Evolutionary conservation across 768 basidiomycete genomes (phyloP).

Genomic region (Tulasnella sp.): DNA sequence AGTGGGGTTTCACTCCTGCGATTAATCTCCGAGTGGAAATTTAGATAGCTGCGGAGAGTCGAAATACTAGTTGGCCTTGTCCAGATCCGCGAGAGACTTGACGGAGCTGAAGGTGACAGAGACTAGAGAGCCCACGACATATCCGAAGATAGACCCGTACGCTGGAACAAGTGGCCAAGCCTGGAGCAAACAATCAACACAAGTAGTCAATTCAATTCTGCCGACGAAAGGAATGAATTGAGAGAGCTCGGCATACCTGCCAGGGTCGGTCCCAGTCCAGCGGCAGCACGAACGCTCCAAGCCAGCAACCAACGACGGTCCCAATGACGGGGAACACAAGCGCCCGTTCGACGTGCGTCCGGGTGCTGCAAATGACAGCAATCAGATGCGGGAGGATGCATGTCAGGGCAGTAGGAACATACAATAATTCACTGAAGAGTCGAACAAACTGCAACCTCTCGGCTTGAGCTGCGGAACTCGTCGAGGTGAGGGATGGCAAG

Average conservation of each 20-base stretch:
- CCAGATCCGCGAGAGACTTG: slow-evolving; percentile 22
- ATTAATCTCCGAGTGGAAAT: not conserved
- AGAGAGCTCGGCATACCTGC: slow-evolving; percentile 67
- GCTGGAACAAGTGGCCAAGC: slow-evolving; percentile 83
- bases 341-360: slow-evolving; percentile 72
- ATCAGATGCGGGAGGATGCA: not conserved
- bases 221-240: slow-evolving; percentile 20
- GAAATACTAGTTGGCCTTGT: not conserved
- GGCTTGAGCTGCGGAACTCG: slow-evolving; percentile 50
- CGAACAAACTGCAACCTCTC: slow-evolving; percentile 72
- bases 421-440: slow-evolving; percentile 83
- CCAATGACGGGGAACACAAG: slow-evolving; percentile 80
- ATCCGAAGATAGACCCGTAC: slow-evolving; percentile 70
- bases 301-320: slow-evolving; percentile 74
- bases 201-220: not conserved
- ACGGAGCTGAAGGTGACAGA: slow-evolving; percentile 55
- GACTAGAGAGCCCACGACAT: slow-evolving; percentile 60
- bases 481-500: slow-evolving; percentile 52
- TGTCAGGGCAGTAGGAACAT: slow-evolving; percentile 46
- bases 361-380: slow-evolving; percentile 46
- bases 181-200: slow-evolving; percentile 45
- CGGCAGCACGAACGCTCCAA: slow-evolving; percentile 80
- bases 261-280: slow-evolving; percentile 98
- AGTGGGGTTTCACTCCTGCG: not conserved
- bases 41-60: not conserved